phyloP scores from a whole-genome alignment of 306 rosid genomes.

The Adenanthera pavonina region DNA sequence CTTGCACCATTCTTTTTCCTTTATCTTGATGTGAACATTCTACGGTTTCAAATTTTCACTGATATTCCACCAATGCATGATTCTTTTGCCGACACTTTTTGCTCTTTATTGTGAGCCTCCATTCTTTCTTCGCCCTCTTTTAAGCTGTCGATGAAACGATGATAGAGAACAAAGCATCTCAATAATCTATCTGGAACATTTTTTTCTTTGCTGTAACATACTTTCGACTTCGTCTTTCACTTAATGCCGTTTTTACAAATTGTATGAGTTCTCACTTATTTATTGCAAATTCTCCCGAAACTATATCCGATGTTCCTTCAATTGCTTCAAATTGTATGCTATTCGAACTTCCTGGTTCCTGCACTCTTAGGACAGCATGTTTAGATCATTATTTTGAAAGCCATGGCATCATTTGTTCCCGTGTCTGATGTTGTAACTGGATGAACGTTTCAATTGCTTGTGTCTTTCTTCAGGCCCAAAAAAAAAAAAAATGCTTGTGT shows the following conservation, averaged over 20 bases:
- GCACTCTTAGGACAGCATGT: not conserved
- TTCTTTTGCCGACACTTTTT: not conserved
- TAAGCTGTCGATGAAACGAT: not conserved
- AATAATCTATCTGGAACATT: not conserved
- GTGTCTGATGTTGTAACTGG: not conserved
- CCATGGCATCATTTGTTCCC: not conserved
- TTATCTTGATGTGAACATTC: conserved; percentile 12
- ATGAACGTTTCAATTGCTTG: conserved; percentile 24
- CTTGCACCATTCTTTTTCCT: conserved; percentile 29
- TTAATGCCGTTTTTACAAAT: not conserved
- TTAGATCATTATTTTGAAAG: conserved; percentile 26
- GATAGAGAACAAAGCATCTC: not conserved
- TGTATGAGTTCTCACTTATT: conserved; percentile 24
- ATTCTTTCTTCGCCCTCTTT: conserved; percentile 4
- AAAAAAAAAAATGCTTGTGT: not conserved
- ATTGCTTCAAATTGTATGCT: conserved; percentile 18
- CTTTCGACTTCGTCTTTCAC: not conserved
- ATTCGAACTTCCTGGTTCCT: conserved; percentile 19
- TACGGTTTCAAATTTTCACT: not conserved
- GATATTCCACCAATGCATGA: not conserved
- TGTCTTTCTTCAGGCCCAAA: not conserved
- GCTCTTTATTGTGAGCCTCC: not conserved
- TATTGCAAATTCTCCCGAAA: conserved; percentile 12
- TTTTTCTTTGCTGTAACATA: not conserved
- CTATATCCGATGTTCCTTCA: not conserved